Evolutionary conservation across 2,329 filamentous ascomycete species (phyloP).

Genomic region (Colletotrichum higginsianum): DNA sequence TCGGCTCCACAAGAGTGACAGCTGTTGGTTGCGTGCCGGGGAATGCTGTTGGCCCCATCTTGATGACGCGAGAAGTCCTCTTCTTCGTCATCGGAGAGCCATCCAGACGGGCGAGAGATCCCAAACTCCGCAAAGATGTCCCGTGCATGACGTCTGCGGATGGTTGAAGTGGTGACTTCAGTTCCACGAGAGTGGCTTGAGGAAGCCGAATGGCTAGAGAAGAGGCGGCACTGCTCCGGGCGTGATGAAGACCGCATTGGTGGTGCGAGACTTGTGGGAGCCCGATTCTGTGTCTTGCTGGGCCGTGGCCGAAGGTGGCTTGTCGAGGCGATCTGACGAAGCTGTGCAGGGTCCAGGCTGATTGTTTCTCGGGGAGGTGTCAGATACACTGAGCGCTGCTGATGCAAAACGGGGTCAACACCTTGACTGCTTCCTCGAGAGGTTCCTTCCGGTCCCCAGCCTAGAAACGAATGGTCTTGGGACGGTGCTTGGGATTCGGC

Average conservation of each 20-base stretch:
- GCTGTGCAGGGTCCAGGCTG: not conserved
- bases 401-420: not conserved
- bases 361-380: not conserved
- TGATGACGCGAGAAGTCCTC: constrained; percentile 43
- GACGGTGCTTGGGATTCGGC: constrained; percentile 31
- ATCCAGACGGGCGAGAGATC: constrained; percentile 61
- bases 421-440: not conserved
- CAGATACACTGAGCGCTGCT: constrained; percentile 16
- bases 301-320: constrained; percentile 20
- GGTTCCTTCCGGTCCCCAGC: constrained; percentile 8
- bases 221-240: constrained; percentile 3
- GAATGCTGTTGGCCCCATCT: constrained; percentile 51
- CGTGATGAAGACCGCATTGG: not conserved
- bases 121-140: constrained; percentile 64
- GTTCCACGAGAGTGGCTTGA: constrained; percentile 43
- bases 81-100: constrained; percentile 60
- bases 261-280: not conserved
- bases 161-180: constrained; percentile 52
- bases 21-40: constrained; percentile 51
- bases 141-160: constrained; percentile 59
- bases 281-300: not conserved
- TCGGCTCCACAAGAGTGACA: constrained; percentile 67
- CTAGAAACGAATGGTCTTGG: constrained; percentile 39
- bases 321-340: constrained; percentile 35
- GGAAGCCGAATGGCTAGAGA: constrained; percentile 34